Conservation (phyloP, 257 asterid species). For the Solanum tarapatanum region DNA sequence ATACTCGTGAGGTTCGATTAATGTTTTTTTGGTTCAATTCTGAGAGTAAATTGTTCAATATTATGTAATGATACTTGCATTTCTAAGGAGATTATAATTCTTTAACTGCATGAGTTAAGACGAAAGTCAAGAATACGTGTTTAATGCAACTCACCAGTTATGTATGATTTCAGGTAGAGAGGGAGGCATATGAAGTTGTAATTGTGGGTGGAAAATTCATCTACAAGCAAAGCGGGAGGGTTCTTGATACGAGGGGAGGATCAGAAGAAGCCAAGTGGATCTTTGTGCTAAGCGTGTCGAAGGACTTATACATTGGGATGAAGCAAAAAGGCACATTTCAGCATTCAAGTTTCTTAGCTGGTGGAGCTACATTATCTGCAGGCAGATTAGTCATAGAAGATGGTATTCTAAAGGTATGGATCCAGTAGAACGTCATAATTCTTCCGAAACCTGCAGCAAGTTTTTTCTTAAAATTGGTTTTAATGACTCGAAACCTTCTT, state of each 20-base stretch:
- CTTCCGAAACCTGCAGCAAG: not conserved
- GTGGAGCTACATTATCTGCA: slow-evolving; percentile 86
- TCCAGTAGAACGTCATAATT: not conserved
- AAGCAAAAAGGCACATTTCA: slow-evolving; percentile 77
- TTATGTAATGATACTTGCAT: not conserved
- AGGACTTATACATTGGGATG: slow-evolving; percentile 54
- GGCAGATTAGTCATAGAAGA: slow-evolving; percentile 70
- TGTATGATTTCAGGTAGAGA: slow-evolving; percentile 39
- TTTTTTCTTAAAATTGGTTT: not conserved
- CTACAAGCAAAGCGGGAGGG: slow-evolving; percentile 48
- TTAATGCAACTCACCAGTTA: not conserved
- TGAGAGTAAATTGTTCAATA: not conserved
- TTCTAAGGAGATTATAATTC: not conserved
- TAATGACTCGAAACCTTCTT: not conserved
- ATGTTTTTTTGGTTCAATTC: not conserved
- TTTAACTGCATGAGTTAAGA: not conserved
- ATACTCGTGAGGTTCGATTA: not conserved
- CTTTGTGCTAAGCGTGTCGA: slow-evolving; percentile 70
- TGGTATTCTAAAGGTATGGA: slow-evolving; percentile 61
- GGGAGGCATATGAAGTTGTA: slow-evolving; percentile 51
- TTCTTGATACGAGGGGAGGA: slow-evolving; percentile 54
- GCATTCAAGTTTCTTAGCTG: slow-evolving; percentile 95
- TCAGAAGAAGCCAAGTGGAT: slow-evolving; percentile 75
- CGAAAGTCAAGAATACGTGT: not conserved
- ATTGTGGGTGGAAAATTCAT: slow-evolving; percentile 45